Base-by-base conservation (phyloP, 306 rosid genomes). In the Lathyrus aphaca region DNA sequence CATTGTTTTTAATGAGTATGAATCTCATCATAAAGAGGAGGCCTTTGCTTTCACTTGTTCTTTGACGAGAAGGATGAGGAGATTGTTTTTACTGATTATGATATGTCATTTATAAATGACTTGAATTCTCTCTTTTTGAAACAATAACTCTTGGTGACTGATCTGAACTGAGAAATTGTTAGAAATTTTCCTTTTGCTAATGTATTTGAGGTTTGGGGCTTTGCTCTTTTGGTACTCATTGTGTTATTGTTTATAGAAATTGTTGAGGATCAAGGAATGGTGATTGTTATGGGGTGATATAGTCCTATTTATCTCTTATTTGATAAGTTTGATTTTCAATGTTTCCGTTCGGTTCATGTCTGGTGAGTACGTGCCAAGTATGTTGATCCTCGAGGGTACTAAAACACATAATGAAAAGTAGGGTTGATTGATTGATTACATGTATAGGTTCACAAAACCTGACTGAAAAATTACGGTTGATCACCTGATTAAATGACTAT, bases 351-450 rank as follows among this genome's bases (percentile, higher is more conserved):
- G 12, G 12, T 12, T 18, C 68, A 7, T 39, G 68, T 39, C 6
- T 39, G 44, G 19, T 8, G 51, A 17, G 48, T 17, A 10, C 45
- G 25, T 8, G 15, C 48, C 10, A 37, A 35, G 66, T 32, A 59
- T 37, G 7, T 3, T 4, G 44, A 15, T 35, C 25, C 46, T 35
- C 2, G 65, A 9, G 44, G 15, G 45, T 59, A 15, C 48, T 2
- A 10, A 60, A 60, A 17, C 66, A 16, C 18, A 15, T 7, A 60
- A 37, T 16, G 21, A 5, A 29, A 39, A 18, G 18, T 53, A 11
- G 46, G 39, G 66, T 54, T 64, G 38, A 42, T 25, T 23, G 38
- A 39, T 15, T 51, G 23, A 17, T 29, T 70, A 55, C 25, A 51
- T 2, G 1, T 15, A 8, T 8, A n/a, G 21, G 18, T 10, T 51